Evolutionary conservation across 371 early-diverging fungal species (phyloP), one percentile per base, ranked within the genome.

Genomic region (Globomyces sp.): DNA sequence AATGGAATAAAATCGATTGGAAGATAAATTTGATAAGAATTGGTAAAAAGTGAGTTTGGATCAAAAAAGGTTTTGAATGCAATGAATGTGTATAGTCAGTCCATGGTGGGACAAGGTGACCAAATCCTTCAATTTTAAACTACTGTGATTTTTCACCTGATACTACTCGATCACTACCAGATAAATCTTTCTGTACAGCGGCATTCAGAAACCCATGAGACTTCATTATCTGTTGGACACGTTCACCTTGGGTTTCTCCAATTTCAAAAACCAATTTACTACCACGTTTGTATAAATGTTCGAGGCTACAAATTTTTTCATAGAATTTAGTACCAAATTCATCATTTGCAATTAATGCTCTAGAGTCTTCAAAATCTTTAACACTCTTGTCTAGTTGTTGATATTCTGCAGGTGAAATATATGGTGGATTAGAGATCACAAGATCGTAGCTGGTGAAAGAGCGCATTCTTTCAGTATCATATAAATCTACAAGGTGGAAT

Each of bases 371-470:
- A 93, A 93, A 95, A 2, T 85, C 77, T 41, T 81, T 82, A 2
- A 96, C 94, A 55, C 86, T 86, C 0, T 85, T 79, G 8, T 86
- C 89, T 13, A 95, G 72, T 0, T 55, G 57, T 0, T 67, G 67
- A 62, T 90, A 91, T 60, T 95, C 94, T 0, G 76, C 70, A 2
- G 72, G 73, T 0, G 93, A 81, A n/a, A 96, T 84, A 67, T 96
- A 95, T 0, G 97, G 97, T 24, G 97, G 97, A 72, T 96, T 96
- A 48, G 91, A 82, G 0, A 93, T 86, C 13, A 96, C 77, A 50
- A 94, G 47, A 67, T 94, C 84, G 64, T 13, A 58, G 2, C 44
- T 6, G n/a, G 41, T 41, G 13, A 44, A 44, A 47, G 11, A 47
- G 47, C 8, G 47, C 24, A 24, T 24, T 24, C 24, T 24, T 44